Evolutionary conservation across 345 rosid species (phyloP), one percentile per base, ranked within the genome.

Genomic region (Hibiscus tridactylites): DNA sequence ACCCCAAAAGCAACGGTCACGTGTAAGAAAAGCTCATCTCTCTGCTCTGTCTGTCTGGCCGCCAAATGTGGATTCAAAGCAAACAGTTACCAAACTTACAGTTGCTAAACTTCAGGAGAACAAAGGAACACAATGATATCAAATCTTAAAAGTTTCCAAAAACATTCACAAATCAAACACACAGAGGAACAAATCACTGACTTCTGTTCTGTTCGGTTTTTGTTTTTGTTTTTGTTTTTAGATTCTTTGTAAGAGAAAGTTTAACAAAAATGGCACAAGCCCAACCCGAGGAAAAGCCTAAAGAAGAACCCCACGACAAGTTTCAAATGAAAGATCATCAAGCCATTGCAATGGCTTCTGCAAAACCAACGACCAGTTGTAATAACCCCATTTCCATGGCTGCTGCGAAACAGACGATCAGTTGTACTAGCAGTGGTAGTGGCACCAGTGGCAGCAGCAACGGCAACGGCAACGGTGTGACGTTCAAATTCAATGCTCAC

Each of bases 401-500:
- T 72, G 60, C 72, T 7, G 61, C 68, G 3, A 85, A 81, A 71
- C 72, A 74, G 72, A 58, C 33, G 24, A 72, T 59, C 60, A 71
- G 44, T 68, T 65, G 71, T 24, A 37, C 42, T 37, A 76, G 31
- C 26, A 11, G 13, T 9, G 13, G 77, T 12, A 74, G 73, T 61
- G 77, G 76, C 11, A 42, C 46, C n/a, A 66, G 71, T 64, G 68
- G 75, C n/a, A 64, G 73, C 75, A 58, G 77, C 33, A 47, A 42
- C 73, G 53, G 53, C 16, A 46, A 8, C 3, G 50, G 50, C 1
- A 72, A 74, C 46, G 67, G 33, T 73, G 70, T 71, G 26, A 10
- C 91, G 11, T 95, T 96, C 87, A 92, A 88, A 81, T 92, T 95
- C 85, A 95, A 95, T 69, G 99, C 87, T 0, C 91, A 88, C 26